These are phyloP conservation scores for Ceratobasidium papillatum DNA, from an alignment of 1,284 basidiomycete species.

Conservation along the genomic window DNA sequence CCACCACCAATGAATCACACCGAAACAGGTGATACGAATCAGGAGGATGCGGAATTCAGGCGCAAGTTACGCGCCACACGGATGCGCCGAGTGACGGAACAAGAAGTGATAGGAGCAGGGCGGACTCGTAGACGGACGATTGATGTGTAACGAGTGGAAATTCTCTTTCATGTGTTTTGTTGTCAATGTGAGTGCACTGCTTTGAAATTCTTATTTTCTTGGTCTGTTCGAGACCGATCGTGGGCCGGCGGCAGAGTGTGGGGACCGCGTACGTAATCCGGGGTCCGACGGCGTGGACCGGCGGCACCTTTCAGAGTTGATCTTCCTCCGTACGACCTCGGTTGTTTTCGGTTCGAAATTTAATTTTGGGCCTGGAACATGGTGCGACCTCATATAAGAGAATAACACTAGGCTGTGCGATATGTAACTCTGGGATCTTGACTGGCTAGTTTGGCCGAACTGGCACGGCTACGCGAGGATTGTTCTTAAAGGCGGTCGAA, in stretches of 20 bases:
- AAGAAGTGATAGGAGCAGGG: slow-evolving; percentile 2
- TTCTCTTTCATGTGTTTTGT: neutral
- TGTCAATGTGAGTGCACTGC: neutral
- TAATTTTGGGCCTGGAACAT: neutral
- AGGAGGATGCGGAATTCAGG: neutral
- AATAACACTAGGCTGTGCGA: slow-evolving; percentile 1
- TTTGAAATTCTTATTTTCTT: neutral
- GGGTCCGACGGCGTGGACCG: slow-evolving; percentile 24
- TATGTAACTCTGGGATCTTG: neutral
- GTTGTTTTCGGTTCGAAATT: slow-evolving; percentile 1
- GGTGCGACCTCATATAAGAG: slow-evolving; percentile 8
- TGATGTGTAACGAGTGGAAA: neutral
- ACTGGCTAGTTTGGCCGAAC: neutral
- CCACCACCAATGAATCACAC: neutral
- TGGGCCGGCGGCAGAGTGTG: slow-evolving; percentile 27
- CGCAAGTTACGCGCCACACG: neutral
- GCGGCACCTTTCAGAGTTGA: neutral
- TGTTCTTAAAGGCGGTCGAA: neutral
- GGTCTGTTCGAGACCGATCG: neutral
- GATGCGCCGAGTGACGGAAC: slow-evolving; percentile 8
- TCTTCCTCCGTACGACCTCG: slow-evolving; percentile 16
- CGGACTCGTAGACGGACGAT: neutral
- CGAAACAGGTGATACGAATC: neutral
- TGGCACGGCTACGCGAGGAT: neutral
- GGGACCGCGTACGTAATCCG: neutral